Base-by-base conservation (phyloP, 2,329 filamentous ascomycete genomes). In the Calonectria hawksworthii region DNA sequence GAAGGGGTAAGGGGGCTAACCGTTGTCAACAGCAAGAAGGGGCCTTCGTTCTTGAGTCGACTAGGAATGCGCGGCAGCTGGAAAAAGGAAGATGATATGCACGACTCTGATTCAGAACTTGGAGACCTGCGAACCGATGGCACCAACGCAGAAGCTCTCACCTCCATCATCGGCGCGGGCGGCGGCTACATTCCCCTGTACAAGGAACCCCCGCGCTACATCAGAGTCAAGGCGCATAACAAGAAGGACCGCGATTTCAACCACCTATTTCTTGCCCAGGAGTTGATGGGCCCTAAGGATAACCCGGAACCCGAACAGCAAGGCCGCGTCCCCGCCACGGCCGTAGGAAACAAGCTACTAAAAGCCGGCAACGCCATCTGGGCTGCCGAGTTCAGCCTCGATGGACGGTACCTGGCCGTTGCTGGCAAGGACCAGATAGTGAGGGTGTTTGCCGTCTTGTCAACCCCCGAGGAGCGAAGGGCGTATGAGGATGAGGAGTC, bases 361-460 rank as follows among this genome's bases (percentile, higher is more conserved):
- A 84, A 85, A 52, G 87, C 86, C 10, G 88, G 88, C 47, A 91
- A 94, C 74, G 96, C 97, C 0, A 93, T 98, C 41, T 99, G 97
- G 97, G 93, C 96, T 0, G 92, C 95, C 76, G 95, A 97, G 81
- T 99, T 99, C 82, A 99, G 96, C 81, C 93, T 93, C 74, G 96
- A 99, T 86, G 97, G 97, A 7, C 94, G 90, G 81, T 98, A 96
- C 83, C 88, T 99, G 23, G 97, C 97, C 8, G 95, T 95, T n/a
- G 97, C 94, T 14, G 97, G 97, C 5, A 95, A 96, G 78, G 97
- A 99, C 83, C 92, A 92, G 77, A 90, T 96, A 21, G 92, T 99
- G 14, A 91, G 96, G 23, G 92, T 99, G 21, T 99, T 96, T 94
- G 92, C 94, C 2, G 96, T 99, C 5, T 92, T 99, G 50, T 92